These are phyloP conservation scores for Sarocladium strictum DNA, from an alignment of 2,329 filamentous ascomycete genomes.

Conservation along the genomic window DNA sequence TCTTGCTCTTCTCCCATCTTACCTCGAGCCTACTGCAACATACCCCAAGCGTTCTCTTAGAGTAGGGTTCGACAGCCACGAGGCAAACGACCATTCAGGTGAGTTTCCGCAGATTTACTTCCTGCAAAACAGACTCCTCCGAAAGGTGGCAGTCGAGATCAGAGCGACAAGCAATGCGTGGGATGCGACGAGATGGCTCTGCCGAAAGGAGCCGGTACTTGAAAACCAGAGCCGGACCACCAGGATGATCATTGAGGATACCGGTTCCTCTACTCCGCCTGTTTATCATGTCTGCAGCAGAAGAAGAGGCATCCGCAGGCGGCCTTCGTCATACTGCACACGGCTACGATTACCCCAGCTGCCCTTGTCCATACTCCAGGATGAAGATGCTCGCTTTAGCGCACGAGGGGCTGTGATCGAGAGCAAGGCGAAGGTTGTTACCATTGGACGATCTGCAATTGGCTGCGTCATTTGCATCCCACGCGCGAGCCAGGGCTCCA, in stretches of 20 bases:
- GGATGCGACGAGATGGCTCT: neutral
- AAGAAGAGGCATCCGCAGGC: conserved; percentile 1
- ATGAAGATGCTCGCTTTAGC: neutral
- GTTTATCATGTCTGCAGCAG: neutral
- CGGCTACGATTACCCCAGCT: neutral
- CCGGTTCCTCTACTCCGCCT: too few species aligned
- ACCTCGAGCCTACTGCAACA: conserved; percentile 10
- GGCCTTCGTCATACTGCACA: neutral
- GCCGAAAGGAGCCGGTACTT: too few species aligned
- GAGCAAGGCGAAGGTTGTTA: neutral
- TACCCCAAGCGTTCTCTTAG: conserved; percentile 8
- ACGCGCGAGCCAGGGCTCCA: neutral
- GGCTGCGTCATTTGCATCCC: conserved; percentile 9
- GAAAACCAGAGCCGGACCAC: too few species aligned
- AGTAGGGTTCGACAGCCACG: conserved; percentile 4
- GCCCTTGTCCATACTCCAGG: neutral
- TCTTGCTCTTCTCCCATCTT: conserved; percentile 9
- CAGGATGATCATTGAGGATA: too few species aligned
- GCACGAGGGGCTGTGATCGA: neutral
- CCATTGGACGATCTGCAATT: conserved; percentile 5
- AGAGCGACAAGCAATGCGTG: neutral
- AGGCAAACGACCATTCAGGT: neutral
- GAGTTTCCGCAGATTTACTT: neutral
- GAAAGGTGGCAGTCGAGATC: neutral
- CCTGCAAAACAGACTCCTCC: neutral